Percentiles rank a stretch among this genome's conserved stretches.
Conservation (phyloP, 257 asterid species). For the Solanum sejunctum region DNA sequence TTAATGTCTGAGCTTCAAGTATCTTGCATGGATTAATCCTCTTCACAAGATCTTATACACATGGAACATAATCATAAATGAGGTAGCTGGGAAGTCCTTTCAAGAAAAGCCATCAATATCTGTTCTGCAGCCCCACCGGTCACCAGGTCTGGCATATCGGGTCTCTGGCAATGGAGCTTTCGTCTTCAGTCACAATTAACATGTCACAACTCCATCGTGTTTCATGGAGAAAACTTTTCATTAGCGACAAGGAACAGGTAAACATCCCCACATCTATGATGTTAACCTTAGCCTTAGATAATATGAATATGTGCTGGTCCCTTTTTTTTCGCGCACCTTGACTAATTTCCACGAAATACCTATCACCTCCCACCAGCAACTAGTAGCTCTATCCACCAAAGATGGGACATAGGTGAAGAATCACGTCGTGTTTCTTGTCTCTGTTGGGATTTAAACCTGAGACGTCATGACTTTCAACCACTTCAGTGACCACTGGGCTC, state of each 20-base stretch:
- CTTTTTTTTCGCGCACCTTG: background rate
- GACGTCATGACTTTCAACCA: no score
- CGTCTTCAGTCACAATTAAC: background rate
- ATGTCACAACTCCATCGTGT: background rate
- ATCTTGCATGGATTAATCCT: background rate
- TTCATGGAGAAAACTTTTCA: background rate
- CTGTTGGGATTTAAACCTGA: no score
- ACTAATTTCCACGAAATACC: no score
- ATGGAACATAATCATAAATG: background rate
- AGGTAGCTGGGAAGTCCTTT: slow-evolving; percentile 3
- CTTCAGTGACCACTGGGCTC: no score
- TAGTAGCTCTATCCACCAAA: no score
- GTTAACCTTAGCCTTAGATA: background rate
- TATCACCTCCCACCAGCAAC: no score
- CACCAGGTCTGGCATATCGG: background rate
- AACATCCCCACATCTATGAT: background rate
- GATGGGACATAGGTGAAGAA: no score
- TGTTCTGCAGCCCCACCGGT: background rate
- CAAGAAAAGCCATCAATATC: background rate
- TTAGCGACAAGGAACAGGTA: slow-evolving; percentile 2
- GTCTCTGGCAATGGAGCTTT: background rate
- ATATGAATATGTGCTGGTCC: background rate
- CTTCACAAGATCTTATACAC: background rate
- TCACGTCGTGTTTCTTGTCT: no score
- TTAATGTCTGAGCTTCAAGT: background rate